Evolutionary conservation across 768 basidiomycete genomes (phyloP).

Genomic region (Lactarius sp.): DNA sequence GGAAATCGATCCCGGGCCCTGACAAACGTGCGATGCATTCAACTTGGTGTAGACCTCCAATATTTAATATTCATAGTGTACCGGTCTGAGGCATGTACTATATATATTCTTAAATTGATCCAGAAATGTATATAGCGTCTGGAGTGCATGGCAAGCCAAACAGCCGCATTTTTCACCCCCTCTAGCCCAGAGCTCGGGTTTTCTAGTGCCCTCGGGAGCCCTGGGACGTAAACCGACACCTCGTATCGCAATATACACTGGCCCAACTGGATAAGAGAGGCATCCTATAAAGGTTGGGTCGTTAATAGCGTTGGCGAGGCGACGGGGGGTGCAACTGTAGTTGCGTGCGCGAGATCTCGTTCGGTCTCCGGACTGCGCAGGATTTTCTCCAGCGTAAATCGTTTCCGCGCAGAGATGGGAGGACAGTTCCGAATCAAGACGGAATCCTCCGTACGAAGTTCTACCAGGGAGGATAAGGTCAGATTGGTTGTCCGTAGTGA

Average conservation of each 20-base stretch:
- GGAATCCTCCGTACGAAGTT: slow-evolving; percentile 59
- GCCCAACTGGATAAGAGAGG: background rate
- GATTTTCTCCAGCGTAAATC: slow-evolving; percentile 65
- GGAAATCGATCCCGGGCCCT: slow-evolving; percentile 1
- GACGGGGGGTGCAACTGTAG: background rate
- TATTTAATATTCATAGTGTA: background rate
- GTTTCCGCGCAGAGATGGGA: slow-evolving; percentile 72
- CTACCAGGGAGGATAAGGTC: slow-evolving; percentile 34
- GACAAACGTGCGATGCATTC: background rate
- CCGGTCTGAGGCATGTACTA: background rate
- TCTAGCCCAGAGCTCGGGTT: background rate
- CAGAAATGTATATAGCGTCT: background rate
- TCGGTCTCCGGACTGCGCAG: slow-evolving; percentile 65
- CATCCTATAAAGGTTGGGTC: background rate
- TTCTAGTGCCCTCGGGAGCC: background rate
- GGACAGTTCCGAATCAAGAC: slow-evolving; percentile 80
- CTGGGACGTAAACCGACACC: background rate
- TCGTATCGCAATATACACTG: background rate
- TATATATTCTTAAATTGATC: background rate
- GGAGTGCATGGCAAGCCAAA: background rate
- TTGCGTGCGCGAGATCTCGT: slow-evolving; percentile 17
- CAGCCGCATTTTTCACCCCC: background rate
- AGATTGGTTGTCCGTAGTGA: slow-evolving; percentile 12
- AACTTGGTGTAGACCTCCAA: background rate
- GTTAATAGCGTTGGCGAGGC: background rate